phyloP scores from a whole-genome alignment of 1,284 basidiomycete genomes.

The Boletellus sp. region DNA sequence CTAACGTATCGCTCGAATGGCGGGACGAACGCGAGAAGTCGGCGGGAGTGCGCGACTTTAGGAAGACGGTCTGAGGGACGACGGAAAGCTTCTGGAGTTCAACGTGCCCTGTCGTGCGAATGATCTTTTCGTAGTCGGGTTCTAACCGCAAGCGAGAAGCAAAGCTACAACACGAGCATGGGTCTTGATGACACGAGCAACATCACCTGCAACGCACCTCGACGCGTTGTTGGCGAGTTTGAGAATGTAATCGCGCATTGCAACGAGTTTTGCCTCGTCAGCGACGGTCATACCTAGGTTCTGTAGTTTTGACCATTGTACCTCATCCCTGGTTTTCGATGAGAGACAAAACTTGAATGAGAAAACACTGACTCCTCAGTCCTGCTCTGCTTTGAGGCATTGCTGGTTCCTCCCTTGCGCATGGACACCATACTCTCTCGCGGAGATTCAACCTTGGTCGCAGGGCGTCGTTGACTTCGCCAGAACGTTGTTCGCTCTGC shows the following conservation, averaged over 20 bases:
- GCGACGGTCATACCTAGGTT: conserved; percentile 77
- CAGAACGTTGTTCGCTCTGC: conserved; percentile 75
- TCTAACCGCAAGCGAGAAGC: conserved; percentile 59
- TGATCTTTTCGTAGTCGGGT: conserved; percentile 57
- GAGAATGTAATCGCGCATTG: conserved; percentile 85
- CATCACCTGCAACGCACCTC: conserved; percentile 40
- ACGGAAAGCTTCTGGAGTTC: conserved; percentile 83
- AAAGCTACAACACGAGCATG: conserved; percentile 46
- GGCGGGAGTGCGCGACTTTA: conserved; percentile 51
- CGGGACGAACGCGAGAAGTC: conserved; percentile 41
- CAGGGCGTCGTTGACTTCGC: conserved; percentile 50
- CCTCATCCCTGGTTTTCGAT: conserved; percentile 59
- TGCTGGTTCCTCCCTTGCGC: conserved; percentile 47
- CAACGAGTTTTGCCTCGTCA: conserved; percentile 80
- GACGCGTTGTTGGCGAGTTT: conserved; percentile 73
- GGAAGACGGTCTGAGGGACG: conserved; percentile 94
- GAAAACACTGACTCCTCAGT: conserved; percentile 67
- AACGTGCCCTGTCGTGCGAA: conserved; percentile 64
- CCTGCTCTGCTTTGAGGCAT: conserved; percentile 46
- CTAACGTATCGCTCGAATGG: conserved; percentile 30
- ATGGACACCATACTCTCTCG: conserved; percentile 65
- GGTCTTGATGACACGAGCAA: background rate
- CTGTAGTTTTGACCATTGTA: conserved; percentile 67
- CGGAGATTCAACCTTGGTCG: conserved; percentile 58
- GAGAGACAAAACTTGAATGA: background rate